Evolutionary conservation across 106 monocot genomes (phyloP), one percentile per base, ranked within the genome.

Genomic region (Ottelia alismoides): DNA sequence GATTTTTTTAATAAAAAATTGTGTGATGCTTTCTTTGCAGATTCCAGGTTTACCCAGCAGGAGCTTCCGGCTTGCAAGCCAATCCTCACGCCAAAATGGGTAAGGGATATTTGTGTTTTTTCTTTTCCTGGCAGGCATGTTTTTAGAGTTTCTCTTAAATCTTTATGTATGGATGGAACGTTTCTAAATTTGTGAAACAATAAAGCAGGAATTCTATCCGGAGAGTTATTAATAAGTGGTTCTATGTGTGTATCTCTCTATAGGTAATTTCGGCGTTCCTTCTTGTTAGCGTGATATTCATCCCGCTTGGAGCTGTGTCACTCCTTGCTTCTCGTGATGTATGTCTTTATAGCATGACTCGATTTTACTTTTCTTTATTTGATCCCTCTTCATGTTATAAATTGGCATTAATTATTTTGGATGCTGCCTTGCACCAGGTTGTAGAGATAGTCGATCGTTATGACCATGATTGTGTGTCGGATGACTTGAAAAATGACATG

Each of bases 21-120:
- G n/a, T n/a, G n/a, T 43, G 16, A 43, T 43, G 6, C 16, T 16
- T 16, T 19, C 11, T 18, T 44, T 51, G 64, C 72, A 91, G 91
- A 91, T 70, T 85, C 78, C 5, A 84, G 51, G 58, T 91, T 91
- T 60, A 91, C 91, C n/a, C 91, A 91, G 49, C 91, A 91, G 47
- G 85, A 91, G 45, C 85, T 91, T 68, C 85, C 81, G 53, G 84
- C 91, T 62, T 91, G 91, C 77, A 85, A 91, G 66, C 91, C 85
- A 20, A 81, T 91, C 62, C 75, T 91, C 3, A 85, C 84, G 27
- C 92, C 92, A 0, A 69, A 74, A 45, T 85, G 78, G 81, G 92
- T 92, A 74, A 67, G 67, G 27, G 28, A 46, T 19, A 1, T n/a
- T n/a, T n/a, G n/a, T n/a, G 16, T 2, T 35, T 31, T 2, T 1